Evolutionary conservation across 768 basidiomycete genomes (phyloP).

Genomic region (Naganishia vaughanmartiniae): DNA sequence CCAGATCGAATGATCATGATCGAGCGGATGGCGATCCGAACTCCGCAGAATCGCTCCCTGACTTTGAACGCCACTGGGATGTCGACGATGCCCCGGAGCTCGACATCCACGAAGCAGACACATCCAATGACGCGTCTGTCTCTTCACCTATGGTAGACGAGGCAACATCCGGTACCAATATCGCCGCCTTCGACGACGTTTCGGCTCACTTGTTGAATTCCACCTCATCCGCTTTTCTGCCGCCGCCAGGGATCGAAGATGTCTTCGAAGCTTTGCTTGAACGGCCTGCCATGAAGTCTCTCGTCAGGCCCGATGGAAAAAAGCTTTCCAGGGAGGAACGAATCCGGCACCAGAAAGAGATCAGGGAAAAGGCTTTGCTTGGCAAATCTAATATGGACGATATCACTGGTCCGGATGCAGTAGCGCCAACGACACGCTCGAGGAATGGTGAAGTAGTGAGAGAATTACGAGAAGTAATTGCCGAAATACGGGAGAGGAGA

Average conservation of each 20-base stretch:
- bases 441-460: constrained; percentile 35
- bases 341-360: constrained; percentile 36
- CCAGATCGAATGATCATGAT: constrained; percentile 19
- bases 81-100: constrained; percentile 7
- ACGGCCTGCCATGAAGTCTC: neutral
- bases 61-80: constrained; percentile 36
- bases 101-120: constrained; percentile 18
- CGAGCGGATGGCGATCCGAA: neutral
- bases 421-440: neutral
- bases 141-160: constrained; percentile 19
- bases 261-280: constrained; percentile 38
- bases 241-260: constrained; percentile 41
- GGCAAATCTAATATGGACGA: constrained; percentile 1
- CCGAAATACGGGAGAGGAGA: constrained; percentile 35
- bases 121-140: constrained; percentile 23
- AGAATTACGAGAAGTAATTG: constrained; percentile 43
- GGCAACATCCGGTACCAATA: neutral
- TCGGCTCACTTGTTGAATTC: constrained; percentile 25
- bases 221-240: constrained; percentile 28
- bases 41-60: constrained; percentile 19
- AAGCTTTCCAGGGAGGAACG: constrained; percentile 42
- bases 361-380: constrained; percentile 35
- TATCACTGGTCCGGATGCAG: neutral
- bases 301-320: constrained; percentile 18
- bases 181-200: constrained; percentile 22